Base-by-base conservation (phyloP, 176 grass and related monocot species). In the Ananas comosus region DNA sequence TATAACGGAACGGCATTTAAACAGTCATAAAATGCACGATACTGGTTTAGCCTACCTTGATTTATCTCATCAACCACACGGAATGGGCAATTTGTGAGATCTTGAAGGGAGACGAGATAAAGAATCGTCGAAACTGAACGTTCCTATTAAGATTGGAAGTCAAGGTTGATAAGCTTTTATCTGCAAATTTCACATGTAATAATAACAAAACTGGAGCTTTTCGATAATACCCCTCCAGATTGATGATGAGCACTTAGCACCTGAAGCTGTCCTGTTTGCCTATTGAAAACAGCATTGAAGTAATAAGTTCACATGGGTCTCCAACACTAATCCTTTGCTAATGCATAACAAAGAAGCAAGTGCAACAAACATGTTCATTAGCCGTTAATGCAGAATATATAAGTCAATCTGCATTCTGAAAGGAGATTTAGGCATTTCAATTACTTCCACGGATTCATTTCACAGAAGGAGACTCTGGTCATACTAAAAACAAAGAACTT, bases 11-110 rank as follows among this genome's bases (percentile, higher is more conserved):
- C 51, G 70, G 1, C 56, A 25, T 78, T 65, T 17, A 64, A 80
- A 57, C n/a, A 22, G 65, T 63, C 33, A 67, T 16, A 22, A 51
- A 22, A 49, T 19, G 23, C 67, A 51, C 14, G 13, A 10, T 58
- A 17, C n/a, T 21, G 33, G 65, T 64, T 42, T 42, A 16, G 0
- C 66, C 74, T 80, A 78, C 93, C 93, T 92, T 97, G 93, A 67
- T 97, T 97, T 83, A 97, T 97, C 76, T 97, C 93, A 70, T 97
- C 93, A 27, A 97, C 93, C 52, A 97, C 93, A 52, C 89, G 77
- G 69, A 92, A 97, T 17, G 94, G 89, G 70, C 89, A 92, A 70
- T 85, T 92, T 11, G 93, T 97, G 50, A 97, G 84, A 83, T 97
- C 93, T 92, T 97, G 89, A 82, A 92, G 79, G 61, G 93, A 97